These are phyloP conservation scores for Cafeteria roenbergensis DNA, from an alignment of 108 stramenopile species.

Conservation along the genomic window DNA sequence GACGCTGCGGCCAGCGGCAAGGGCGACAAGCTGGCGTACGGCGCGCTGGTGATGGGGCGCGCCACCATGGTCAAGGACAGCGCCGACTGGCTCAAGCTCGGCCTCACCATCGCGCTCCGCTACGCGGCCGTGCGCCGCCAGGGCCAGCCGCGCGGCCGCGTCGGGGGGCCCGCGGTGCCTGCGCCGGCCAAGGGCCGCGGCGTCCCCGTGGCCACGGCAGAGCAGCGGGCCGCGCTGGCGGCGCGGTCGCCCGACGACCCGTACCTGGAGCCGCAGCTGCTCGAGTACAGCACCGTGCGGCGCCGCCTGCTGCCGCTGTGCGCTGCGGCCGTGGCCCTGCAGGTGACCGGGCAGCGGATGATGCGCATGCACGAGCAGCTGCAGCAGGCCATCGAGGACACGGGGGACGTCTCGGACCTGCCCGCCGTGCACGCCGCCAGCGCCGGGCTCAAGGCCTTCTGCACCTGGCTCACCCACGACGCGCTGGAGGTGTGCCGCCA, in stretches of 20 bases:
- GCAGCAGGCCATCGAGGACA: neutral
- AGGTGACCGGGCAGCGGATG: conserved; percentile 22
- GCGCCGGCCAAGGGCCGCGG: neutral
- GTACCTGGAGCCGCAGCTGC: conserved; percentile 17
- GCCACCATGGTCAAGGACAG: conserved; percentile 7
- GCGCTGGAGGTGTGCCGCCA: conserved; percentile 38
- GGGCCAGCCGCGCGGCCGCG: conserved; percentile 6
- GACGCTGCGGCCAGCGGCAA: neutral
- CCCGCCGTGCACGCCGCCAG: conserved; percentile 19
- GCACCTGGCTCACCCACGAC: conserved; percentile 10
- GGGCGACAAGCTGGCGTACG: conserved; percentile 5
- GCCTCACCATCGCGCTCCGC: conserved; percentile 15
- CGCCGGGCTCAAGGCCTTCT: conserved; percentile 36
- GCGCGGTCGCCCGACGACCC: neutral
- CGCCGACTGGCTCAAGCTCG: conserved; percentile 8
- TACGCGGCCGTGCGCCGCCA: conserved; percentile 16
- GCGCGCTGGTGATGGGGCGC: conserved; percentile 11
- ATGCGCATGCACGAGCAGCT: neutral
- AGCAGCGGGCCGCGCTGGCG: neutral
- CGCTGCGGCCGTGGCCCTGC: conserved; percentile 28
- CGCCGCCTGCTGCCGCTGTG: conserved; percentile 31
- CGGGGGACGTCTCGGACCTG: neutral
- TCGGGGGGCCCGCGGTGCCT: too few species aligned
- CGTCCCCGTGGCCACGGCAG: neutral
- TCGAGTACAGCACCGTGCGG: conserved; percentile 35